A percentile compares a stretch with the other conserved stretches of the same genome.
phyloP scores from a whole-genome alignment of 768 basidiomycete species.

The Tephrocybe sp. region DNA sequence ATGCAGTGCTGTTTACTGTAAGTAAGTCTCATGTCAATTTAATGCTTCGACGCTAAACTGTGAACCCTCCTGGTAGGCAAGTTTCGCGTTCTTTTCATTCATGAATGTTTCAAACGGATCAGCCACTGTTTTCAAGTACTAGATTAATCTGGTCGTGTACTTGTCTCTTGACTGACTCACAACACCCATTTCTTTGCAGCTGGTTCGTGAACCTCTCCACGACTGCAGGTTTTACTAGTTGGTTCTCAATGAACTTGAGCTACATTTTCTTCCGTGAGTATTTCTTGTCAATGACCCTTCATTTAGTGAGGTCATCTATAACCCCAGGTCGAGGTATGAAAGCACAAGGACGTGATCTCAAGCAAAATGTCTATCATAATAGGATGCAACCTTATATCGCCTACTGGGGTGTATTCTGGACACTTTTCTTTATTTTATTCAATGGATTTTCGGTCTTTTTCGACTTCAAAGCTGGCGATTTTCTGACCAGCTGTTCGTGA shows the following conservation, averaged over 20 bases:
- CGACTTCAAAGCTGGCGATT: conserved; percentile 51
- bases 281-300: neutral
- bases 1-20: conserved; percentile 34
- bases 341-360: conserved; percentile 63
- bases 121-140: conserved; percentile 55
- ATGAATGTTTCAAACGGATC: conserved; percentile 61
- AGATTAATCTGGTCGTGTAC: too few relatives aligned
- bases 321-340: conserved; percentile 54
- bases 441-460: conserved; percentile 62
- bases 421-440: conserved; percentile 52
- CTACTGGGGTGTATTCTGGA: conserved; percentile 72
- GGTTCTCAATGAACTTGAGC: conserved; percentile 67
- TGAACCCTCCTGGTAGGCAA: conserved; percentile 16
- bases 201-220: conserved; percentile 73
- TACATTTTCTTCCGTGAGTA: conserved; percentile 68
- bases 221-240: conserved; percentile 65
- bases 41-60: neutral
- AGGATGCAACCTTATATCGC: conserved; percentile 63
- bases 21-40: conserved; percentile 20
- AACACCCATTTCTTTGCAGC: conserved; percentile 21
- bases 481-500: conserved; percentile 40
- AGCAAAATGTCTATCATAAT: conserved; percentile 60
- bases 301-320: neutral
- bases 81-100: conserved; percentile 52
- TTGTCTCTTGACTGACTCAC: neutral